phyloP scores from a whole-genome alignment of 371 early-diverging fungal genomes.

The Caulochytrium protostelioides region DNA sequence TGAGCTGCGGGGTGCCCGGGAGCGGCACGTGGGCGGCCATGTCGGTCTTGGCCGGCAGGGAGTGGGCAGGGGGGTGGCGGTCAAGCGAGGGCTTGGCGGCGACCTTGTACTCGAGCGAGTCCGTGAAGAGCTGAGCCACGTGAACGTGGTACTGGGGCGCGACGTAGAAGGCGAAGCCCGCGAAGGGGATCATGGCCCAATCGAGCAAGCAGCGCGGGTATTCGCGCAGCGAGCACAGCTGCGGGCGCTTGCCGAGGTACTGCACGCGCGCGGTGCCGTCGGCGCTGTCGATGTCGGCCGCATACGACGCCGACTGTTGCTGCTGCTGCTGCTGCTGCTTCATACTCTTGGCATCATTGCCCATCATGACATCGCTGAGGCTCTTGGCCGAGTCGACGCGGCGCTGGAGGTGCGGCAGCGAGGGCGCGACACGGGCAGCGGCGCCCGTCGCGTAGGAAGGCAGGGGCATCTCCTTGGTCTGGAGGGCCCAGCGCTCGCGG shows the following conservation, averaged over 20 bases:
- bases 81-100: too few relatives aligned
- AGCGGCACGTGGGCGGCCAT: too few relatives aligned
- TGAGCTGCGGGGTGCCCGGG: too few relatives aligned
- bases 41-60: too few relatives aligned
- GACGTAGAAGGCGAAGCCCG: constrained; percentile 15
- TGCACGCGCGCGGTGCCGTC: constrained; percentile 8
- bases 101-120: constrained; percentile 20
- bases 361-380: not conserved
- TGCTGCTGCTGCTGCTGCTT: too few relatives aligned
- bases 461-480: too few relatives aligned
- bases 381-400: constrained; percentile 8
- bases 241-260: constrained; percentile 16
- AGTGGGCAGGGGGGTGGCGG: too few relatives aligned
- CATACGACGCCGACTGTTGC: not conserved
- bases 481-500: constrained; percentile 20
- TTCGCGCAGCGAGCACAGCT: constrained; percentile 7
- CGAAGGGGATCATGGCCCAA: constrained; percentile 15
- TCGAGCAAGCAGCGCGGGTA: constrained; percentile 13
- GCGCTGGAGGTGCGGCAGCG: not conserved
- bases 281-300: not conserved
- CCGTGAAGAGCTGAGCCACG: constrained; percentile 16
- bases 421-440: not conserved
- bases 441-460: too few relatives aligned
- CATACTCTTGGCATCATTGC: too few relatives aligned
- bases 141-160: constrained; percentile 20